phyloP scores from a whole-genome alignment of 2,329 filamentous ascomycete genomes.

The Pseudonectria foliicola region DNA sequence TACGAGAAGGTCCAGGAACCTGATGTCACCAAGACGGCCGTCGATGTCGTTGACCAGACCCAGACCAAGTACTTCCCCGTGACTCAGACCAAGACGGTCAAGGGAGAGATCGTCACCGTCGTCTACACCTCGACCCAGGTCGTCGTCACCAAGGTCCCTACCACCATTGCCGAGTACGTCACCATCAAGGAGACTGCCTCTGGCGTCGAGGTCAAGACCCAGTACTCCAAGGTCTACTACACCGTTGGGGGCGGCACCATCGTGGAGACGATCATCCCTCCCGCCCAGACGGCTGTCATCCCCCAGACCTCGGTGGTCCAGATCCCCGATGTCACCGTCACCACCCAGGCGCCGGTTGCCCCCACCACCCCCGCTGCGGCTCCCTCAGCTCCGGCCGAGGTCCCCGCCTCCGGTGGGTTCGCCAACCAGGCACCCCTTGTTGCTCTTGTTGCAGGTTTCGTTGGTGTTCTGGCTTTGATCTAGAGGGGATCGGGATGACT shows the following conservation, averaged over 20 bases:
- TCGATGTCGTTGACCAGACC: slow-evolving; percentile 32
- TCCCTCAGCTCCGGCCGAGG: slow-evolving; percentile 13
- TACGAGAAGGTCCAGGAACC: slow-evolving; percentile 26
- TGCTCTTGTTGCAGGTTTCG: slow-evolving; percentile 31
- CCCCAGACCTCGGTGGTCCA: slow-evolving; percentile 19
- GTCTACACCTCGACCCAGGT: slow-evolving; percentile 24
- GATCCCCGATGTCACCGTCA: slow-evolving; percentile 15
- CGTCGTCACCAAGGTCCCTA: slow-evolving; percentile 24
- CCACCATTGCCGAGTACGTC: slow-evolving; percentile 11
- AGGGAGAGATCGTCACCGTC: slow-evolving; percentile 18
- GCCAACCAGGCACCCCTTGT: slow-evolving; percentile 26
- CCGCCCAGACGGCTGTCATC: slow-evolving; percentile 20
- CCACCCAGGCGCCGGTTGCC: slow-evolving; percentile 2
- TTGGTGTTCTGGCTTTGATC: slow-evolving; percentile 32
- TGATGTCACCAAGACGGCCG: slow-evolving; percentile 28
- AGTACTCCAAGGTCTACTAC: slow-evolving; percentile 20
- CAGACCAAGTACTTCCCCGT: slow-evolving; percentile 39
- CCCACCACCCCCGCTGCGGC: slow-evolving; percentile 11
- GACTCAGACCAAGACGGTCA: slow-evolving; percentile 29
- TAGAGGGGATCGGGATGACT: neutral
- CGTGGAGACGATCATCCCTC: slow-evolving; percentile 24
- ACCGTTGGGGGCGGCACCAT: slow-evolving; percentile 21
- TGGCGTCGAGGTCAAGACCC: slow-evolving; percentile 14
- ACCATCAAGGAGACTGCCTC: slow-evolving; percentile 7
- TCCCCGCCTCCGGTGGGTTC: slow-evolving; percentile 25